phyloP scores from a whole-genome alignment of 75 land plant species.

The Pseudotsuga menziesii region DNA sequence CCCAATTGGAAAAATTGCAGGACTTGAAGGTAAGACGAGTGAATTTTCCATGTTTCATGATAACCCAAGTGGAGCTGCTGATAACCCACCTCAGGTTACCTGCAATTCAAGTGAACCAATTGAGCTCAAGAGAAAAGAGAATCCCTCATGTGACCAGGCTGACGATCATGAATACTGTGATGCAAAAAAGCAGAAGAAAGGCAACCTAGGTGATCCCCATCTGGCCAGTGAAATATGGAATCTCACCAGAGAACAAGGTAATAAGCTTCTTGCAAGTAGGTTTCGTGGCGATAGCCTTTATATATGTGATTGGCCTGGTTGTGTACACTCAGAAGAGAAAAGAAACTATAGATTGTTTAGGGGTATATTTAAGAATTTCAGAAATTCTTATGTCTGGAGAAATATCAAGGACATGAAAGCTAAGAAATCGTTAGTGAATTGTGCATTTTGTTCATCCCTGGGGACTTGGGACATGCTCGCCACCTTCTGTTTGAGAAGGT shows the following conservation, averaged over 20 bases:
- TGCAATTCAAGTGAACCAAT: not conserved
- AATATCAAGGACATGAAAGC: conserved; percentile 66
- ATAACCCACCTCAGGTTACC: not conserved
- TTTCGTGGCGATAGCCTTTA: conserved; percentile 76
- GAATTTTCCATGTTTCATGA: not conserved
- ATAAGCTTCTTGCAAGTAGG: conserved; percentile 75
- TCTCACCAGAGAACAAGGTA: conserved; percentile 82
- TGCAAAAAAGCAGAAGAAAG: conserved; percentile 26
- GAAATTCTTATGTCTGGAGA: conserved; percentile 72
- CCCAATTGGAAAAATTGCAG: not conserved
- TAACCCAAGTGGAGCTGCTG: not conserved
- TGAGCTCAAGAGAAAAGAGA: conserved; percentile 9
- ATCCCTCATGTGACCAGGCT: conserved; percentile 4
- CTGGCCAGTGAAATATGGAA: conserved; percentile 53
- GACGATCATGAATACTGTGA: conserved; percentile 9
- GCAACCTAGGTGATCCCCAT: conserved; percentile 37
- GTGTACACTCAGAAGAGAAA: conserved; percentile 75
- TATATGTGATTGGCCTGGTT: conserved; percentile 93
- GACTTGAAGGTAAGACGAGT: not conserved
- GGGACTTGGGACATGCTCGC: conserved; percentile 81
- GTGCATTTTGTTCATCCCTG: conserved; percentile 61
- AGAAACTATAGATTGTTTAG: conserved; percentile 79
- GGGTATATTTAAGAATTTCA: conserved; percentile 85
- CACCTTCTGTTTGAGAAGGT: conserved; percentile 71
- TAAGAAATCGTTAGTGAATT: conserved; percentile 43